Evolutionary conservation across 768 basidiomycete genomes (phyloP), one percentile per base, ranked within the genome.

Genomic region (Harrya chromipes): DNA sequence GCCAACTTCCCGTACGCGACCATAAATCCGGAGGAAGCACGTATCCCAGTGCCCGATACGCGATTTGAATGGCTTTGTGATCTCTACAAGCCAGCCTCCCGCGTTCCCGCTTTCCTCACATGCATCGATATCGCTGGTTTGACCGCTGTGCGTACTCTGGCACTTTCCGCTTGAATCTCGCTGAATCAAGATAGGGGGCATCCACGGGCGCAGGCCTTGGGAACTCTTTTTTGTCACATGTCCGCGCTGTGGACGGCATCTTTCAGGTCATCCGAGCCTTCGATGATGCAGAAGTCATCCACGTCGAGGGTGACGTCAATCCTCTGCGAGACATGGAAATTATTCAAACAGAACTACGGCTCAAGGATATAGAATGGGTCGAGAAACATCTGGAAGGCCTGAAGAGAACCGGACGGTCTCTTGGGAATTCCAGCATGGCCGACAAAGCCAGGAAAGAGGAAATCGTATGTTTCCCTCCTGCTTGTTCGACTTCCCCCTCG

Each of bases 311-410:
- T 38, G 97, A 98, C 60, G 94, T 99, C 49, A 79, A 98, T 70
- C 97, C 97, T 11, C 55, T 89, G 34, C 87, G 97, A 51, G 97
- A 99, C 71, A 97, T 98, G 94, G 84, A 89, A 56, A 98, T 97
- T 62, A 99, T 99, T 63, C 84, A 86, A 58, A 95, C 83, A 8
- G 97, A 99, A 70, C 75, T 99, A 17, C 79, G 94, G 41, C 72
- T 99, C 37, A 99, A 99, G 74, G 97, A 99, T 70, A 94, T 94
- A 55, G 97, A 99, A 64, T 99, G 97, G 97, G 87, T 92, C 11
- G 90, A 97, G 72, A 98, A 98, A 73, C 72, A 83, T 37, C 68
- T 97, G 29, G 94, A 94, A 0, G 72, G 69, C 39, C 68, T 91
- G 55, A 92, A 90, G 72, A 90, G 87, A 72, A 64, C 71, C 33